Percentiles rank a stretch among this genome's conserved stretches.
Evolutionary conservation across 2,329 filamentous ascomycete genomes (phyloP).

Genomic region (Fusarium multiceps): DNA sequence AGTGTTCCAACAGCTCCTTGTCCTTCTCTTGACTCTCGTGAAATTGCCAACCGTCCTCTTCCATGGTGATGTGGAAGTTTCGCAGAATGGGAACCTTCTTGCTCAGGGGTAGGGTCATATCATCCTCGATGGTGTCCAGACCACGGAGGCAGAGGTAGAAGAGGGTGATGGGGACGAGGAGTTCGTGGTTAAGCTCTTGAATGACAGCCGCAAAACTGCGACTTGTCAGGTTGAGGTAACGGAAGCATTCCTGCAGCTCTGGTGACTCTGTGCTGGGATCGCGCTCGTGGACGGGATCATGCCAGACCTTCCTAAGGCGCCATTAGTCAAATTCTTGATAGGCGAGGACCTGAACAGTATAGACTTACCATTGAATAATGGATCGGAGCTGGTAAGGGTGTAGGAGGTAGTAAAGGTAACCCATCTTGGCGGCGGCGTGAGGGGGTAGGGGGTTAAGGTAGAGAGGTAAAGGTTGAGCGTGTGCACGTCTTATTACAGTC

Average conservation of each 20-base stretch:
- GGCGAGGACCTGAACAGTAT: not conserved
- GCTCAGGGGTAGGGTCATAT: conserved; percentile 87
- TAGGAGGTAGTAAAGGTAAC: conserved; percentile 75
- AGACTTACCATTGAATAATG: conserved; percentile 85
- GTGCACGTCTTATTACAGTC: conserved; percentile 27
- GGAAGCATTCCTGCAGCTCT: conserved; percentile 84
- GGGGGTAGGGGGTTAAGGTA: conserved; percentile 5
- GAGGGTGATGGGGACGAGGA: conserved; percentile 86
- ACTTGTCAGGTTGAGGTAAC: conserved; percentile 86
- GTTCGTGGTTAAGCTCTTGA: conserved; percentile 92
- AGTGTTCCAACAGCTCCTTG: conserved; percentile 89
- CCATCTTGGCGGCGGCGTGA: conserved; percentile 60
- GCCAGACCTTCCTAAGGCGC: conserved; percentile 86
- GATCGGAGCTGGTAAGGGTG: conserved; percentile 83
- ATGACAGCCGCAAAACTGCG: conserved; percentile 95
- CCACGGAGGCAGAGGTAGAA: conserved; percentile 95
- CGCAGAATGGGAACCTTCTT: conserved; percentile 89
- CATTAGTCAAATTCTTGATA: conserved; percentile 3
- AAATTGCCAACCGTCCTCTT: conserved; percentile 91
- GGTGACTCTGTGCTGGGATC: conserved; percentile 79
- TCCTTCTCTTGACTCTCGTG: conserved; percentile 94
- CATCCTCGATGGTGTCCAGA: conserved; percentile 98
- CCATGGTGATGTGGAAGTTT: conserved; percentile 81
- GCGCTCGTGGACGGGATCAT: conserved; percentile 90
- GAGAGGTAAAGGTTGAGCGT: conserved; percentile 17